phyloP scores from a whole-genome alignment of 805 yeast genomes.

The Priceomyces melissophilus region DNA sequence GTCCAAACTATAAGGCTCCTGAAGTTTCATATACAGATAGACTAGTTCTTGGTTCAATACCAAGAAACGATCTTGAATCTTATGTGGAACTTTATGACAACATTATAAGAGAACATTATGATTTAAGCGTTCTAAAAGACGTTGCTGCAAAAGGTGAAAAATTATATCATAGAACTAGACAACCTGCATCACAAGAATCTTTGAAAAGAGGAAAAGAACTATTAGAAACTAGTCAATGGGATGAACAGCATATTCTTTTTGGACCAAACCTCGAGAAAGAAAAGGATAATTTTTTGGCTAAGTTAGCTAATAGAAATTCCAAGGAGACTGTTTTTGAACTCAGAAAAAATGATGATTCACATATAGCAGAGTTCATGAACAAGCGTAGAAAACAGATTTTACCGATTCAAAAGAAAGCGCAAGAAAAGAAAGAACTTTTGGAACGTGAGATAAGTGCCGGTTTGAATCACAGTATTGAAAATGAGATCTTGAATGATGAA shows the following conservation, averaged over 20 bases:
- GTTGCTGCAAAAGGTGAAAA: constrained; percentile 88
- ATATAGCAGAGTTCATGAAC: constrained; percentile 78
- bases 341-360: constrained; percentile 50
- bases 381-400: constrained; percentile 84
- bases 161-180: constrained; percentile 78
- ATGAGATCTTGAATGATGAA: constrained; percentile 60
- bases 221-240: constrained; percentile 71
- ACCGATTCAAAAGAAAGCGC: constrained; percentile 77
- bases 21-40: constrained; percentile 67
- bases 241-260: constrained; percentile 76
- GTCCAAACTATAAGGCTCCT: constrained; percentile 48
- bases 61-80: constrained; percentile 67
- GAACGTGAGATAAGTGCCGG: constrained; percentile 78
- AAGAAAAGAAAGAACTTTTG: constrained; percentile 61
- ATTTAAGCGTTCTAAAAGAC: constrained; percentile 56
- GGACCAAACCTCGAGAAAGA: constrained; percentile 74
- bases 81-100: constrained; percentile 69
- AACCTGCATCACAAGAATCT: constrained; percentile 83
- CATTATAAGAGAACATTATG: constrained; percentile 61
- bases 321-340: constrained; percentile 96
- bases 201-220: constrained; percentile 81
- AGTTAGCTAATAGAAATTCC: constrained; percentile 61
- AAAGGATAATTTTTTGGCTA: constrained; percentile 67
- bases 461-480: constrained; percentile 66
- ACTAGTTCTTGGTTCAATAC: constrained; percentile 79